Conservation (phyloP, 1,284 basidiomycete genomes). For the Laetiporus sulphureus region DNA sequence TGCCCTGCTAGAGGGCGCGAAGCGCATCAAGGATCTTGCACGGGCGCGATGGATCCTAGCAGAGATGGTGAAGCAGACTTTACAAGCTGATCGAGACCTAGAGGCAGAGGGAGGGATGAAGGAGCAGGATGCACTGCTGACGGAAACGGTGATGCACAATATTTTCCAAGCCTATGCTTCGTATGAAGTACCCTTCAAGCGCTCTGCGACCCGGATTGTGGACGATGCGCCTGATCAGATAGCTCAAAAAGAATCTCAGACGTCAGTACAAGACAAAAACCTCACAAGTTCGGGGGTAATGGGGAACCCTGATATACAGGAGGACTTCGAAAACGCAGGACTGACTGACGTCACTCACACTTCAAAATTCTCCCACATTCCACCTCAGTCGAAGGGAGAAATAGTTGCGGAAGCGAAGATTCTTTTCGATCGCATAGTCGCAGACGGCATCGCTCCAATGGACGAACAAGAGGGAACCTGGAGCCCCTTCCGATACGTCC, state of each 20-base stretch:
- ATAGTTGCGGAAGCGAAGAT: constrained; percentile 66
- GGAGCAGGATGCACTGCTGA: constrained; percentile 35
- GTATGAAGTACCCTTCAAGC: constrained; percentile 66
- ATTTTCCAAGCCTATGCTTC: constrained; percentile 87
- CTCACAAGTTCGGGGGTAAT: no score
- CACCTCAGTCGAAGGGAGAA: constrained; percentile 72
- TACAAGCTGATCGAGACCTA: no score
- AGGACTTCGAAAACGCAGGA: background rate
- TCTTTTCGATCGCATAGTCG: constrained; percentile 65
- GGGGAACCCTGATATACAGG: background rate
- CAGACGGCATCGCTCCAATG: constrained; percentile 28
- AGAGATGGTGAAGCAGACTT: constrained; percentile 75
- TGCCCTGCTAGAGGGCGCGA: constrained; percentile 85
- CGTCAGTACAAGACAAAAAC: background rate
- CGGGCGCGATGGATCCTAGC: constrained; percentile 88
- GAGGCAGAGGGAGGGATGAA: constrained; percentile 19
- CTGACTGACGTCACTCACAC: constrained; percentile 1
- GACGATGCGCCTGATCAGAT: background rate
- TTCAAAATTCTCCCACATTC: constrained; percentile 44
- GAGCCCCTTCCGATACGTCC: constrained; percentile 49
- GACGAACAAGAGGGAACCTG: constrained; percentile 15
- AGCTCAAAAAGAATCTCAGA: no score
- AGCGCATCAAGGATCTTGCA: constrained; percentile 77
- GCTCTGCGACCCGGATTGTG: constrained; percentile 36
- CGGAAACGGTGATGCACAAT: constrained; percentile 75